Evolutionary conservation across 2,329 filamentous ascomycete species (phyloP).

Genomic region (Verticillium zaregamsianum): DNA sequence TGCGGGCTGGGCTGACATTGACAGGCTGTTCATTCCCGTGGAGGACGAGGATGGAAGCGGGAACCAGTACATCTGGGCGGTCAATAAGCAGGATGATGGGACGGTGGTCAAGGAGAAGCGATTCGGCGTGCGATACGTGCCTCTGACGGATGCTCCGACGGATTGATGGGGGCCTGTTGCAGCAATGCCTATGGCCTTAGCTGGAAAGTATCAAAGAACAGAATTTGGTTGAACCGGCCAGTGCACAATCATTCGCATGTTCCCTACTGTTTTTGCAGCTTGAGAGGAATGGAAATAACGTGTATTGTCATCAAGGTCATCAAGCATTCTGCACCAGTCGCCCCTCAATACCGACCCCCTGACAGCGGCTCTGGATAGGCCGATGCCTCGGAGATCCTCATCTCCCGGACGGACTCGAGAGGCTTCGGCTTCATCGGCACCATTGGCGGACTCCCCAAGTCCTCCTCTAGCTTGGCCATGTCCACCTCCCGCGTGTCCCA

Average conservation of each 20-base stretch:
- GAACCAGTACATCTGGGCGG: conserved; percentile 67
- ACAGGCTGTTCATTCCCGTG: conserved; percentile 72
- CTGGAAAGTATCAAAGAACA: no score
- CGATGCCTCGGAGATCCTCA: neutral
- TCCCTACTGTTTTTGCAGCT: no score
- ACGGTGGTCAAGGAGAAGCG: conserved; percentile 55
- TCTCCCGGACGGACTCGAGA: neutral
- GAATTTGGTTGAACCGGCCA: no score
- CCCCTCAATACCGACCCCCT: neutral
- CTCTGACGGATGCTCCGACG: conserved; percentile 64
- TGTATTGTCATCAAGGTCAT: neutral
- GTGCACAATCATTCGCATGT: neutral
- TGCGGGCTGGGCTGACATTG: conserved; percentile 8
- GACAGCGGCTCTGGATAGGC: neutral
- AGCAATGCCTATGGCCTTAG: no score
- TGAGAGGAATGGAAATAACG: neutral
- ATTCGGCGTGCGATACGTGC: conserved; percentile 74
- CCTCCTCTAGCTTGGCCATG: conserved; percentile 6
- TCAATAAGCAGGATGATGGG: conserved; percentile 68
- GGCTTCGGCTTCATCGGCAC: neutral
- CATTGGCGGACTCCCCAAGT: neutral
- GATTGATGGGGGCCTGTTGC: no score
- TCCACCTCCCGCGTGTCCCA: conserved; percentile 6
- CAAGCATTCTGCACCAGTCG: no score
- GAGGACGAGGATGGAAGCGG: conserved; percentile 40